A percentile compares a stretch with the other conserved stretches of the same genome.
Conservation (phyloP, 306 rosid genomes). For the Trifolium subterraneum region DNA sequence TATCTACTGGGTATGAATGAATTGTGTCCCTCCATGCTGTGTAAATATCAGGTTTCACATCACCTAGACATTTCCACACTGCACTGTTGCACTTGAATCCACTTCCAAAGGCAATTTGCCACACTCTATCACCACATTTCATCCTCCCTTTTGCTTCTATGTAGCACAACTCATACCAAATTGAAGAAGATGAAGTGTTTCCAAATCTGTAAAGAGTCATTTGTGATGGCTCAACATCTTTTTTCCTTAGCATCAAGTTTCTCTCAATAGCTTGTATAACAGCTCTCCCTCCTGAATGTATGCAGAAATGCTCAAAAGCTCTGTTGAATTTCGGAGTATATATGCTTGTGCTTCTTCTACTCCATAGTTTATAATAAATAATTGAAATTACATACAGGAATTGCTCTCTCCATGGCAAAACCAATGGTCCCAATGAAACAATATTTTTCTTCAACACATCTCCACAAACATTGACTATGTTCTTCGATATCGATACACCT, state of each 20-base stretch:
- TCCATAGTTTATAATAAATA: slow-evolving; percentile 36
- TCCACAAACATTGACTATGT: slow-evolving; percentile 55
- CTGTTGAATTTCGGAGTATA: slow-evolving; percentile 58
- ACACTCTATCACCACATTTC: slow-evolving; percentile 61
- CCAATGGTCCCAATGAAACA: slow-evolving; percentile 58
- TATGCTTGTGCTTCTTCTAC: slow-evolving; percentile 34
- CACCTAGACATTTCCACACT: slow-evolving; percentile 54
- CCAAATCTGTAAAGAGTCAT: slow-evolving; percentile 70
- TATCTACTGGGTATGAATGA: slow-evolving; percentile 52
- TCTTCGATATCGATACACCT: slow-evolving; percentile 59
- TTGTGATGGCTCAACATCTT: slow-evolving; percentile 58
- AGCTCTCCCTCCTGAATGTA: slow-evolving; percentile 68
- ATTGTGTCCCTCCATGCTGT: slow-evolving; percentile 64
- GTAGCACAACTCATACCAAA: slow-evolving; percentile 67
- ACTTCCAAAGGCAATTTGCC: slow-evolving; percentile 73
- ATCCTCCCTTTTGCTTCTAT: slow-evolving; percentile 71
- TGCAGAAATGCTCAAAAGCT: slow-evolving; percentile 68
- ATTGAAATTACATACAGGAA: slow-evolving; percentile 47
- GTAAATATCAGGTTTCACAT: slow-evolving; percentile 41
- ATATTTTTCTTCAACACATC: slow-evolving; percentile 58
- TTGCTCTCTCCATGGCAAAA: slow-evolving; percentile 61
- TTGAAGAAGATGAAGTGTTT: slow-evolving; percentile 65
- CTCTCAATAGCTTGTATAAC: slow-evolving; percentile 54
- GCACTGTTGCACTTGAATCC: slow-evolving; percentile 74
- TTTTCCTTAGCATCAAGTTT: slow-evolving; percentile 44